Base-by-base conservation (phyloP, 164 flowering plant species). In the Vitis rupestris region DNA sequence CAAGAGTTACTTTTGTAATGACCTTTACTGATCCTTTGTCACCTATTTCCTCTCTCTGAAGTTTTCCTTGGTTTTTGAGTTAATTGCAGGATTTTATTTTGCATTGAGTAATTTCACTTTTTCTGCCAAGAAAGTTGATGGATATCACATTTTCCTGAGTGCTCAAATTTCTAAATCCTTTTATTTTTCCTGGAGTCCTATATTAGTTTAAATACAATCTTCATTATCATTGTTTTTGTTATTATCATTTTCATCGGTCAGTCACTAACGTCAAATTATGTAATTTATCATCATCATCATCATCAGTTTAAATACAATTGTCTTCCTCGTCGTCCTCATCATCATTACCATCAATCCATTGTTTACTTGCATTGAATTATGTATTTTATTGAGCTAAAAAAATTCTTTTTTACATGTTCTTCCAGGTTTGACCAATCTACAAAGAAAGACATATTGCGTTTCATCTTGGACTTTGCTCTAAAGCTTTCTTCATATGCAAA, bases 401-500 rank as follows among this genome's bases (percentile, higher is more conserved):
- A 37, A 3, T 37, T 37, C 29, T 27, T 30, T 64, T 31, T 56
- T 7, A 30, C 47, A 2, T 50, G 9, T 7, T 10, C 72, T 72
- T 77, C 66, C 86, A 93, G 98, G 79, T 90, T 91, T 76, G 82
- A 84, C 72, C 79, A 80, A 71, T 71, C 83, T 37, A 80, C 82
- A 27, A 87, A 85, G 67, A 78, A 82, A 55, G 80, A 77, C 23
- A 77, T 93, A 29, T 74, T 88, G 44, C 68, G 51, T 29, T 91
- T 80, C 78, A 77, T 91, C 65, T 70, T 91, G 74, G 74, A 74
- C 62, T 84, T 76, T 77, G 89, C 88, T 60, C 71, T 90, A 37
- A 73, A 79, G 63, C 82, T 90, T 71, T 83, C 97, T 74, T 67
- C 85, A 52, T 78, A 82, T 83, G 98, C 84, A 49, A 93, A 88